Percentiles rank a stretch among this genome's conserved stretches.
These are phyloP conservation scores for Neofusicoccum ribis DNA, from an alignment of 2,329 filamentous ascomycete genomes.

Conservation along the genomic window DNA sequence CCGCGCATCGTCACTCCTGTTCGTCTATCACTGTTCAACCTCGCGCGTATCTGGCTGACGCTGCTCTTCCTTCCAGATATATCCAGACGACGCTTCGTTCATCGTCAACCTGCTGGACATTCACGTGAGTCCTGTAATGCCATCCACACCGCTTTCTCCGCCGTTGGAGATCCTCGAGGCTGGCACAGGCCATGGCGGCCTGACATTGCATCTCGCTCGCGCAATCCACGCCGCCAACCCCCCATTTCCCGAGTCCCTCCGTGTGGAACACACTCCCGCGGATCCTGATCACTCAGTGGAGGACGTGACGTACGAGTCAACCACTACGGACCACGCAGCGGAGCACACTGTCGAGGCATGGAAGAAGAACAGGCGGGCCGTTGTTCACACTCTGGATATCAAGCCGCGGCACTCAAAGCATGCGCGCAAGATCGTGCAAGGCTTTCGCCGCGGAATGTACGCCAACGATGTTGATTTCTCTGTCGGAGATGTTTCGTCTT, in stretches of 20 bases:
- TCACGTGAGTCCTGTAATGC: constrained; percentile 53
- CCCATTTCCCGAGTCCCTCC: constrained; percentile 41
- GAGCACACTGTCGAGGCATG: constrained; percentile 23
- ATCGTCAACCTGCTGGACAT: constrained; percentile 78
- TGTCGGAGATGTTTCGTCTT: constrained; percentile 64
- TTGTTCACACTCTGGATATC: constrained; percentile 75
- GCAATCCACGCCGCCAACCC: constrained; percentile 74
- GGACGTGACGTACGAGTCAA: constrained; percentile 15
- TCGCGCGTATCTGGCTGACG: neutral
- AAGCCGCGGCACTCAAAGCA: constrained; percentile 62
- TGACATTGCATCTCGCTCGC: constrained; percentile 73
- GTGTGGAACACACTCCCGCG: constrained; percentile 24
- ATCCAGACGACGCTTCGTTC: constrained; percentile 71
- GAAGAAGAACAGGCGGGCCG: constrained; percentile 55
- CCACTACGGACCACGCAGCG: constrained; percentile 23
- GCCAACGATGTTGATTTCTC: constrained; percentile 72
- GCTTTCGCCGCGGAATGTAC: constrained; percentile 72
- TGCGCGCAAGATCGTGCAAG: constrained; percentile 64
- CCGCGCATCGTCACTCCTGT: constrained; percentile 75
- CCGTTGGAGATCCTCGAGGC: constrained; percentile 78
- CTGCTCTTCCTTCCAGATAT: constrained; percentile 53
- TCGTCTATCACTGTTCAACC: constrained; percentile 31
- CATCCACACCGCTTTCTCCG: constrained; percentile 28
- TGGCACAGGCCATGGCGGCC: constrained; percentile 78
- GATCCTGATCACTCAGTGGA: constrained; percentile 24